These are phyloP conservation scores for Silene coronaria DNA, from an alignment of 179 eudicot genomes.

Conservation along the genomic window DNA sequence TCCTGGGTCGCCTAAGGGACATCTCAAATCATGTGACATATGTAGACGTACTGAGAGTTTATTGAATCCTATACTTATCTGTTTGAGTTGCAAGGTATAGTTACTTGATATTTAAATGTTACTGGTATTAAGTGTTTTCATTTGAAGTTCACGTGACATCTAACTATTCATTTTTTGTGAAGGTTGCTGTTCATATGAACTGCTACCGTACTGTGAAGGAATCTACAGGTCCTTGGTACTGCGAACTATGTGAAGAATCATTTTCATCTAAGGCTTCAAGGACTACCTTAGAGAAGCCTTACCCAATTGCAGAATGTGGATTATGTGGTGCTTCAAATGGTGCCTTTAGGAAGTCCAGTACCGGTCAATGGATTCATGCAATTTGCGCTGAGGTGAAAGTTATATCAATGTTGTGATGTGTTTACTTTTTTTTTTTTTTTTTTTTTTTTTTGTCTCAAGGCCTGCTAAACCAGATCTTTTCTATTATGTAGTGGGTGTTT, in stretches of 20 bases:
- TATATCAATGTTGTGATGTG: constrained; percentile 15
- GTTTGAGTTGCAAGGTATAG: constrained; percentile 86
- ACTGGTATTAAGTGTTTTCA: not conserved
- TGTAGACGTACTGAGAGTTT: constrained; percentile 78
- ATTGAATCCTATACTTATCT: constrained; percentile 69
- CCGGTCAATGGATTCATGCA: constrained; percentile 92
- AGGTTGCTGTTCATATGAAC: constrained; percentile 92
- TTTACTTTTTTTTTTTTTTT: not conserved
- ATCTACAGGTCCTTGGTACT: constrained; percentile 84
- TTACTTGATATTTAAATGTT: not conserved
- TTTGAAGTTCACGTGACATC: constrained; percentile 10
- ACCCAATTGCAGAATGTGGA: constrained; percentile 60
- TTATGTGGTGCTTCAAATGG: constrained; percentile 78
- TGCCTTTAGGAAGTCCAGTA: constrained; percentile 81
- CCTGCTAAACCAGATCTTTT: constrained; percentile 16
- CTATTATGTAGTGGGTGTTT: constrained; percentile 69
- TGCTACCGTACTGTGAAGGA: constrained; percentile 80
- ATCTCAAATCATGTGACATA: constrained; percentile 65
- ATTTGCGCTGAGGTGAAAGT: constrained; percentile 85
- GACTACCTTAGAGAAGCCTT: constrained; percentile 44
- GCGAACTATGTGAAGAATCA: constrained; percentile 81
- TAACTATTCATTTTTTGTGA: constrained; percentile 21
- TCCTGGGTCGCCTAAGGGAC: constrained; percentile 46
- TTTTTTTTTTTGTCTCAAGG: not conserved
- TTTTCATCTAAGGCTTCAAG: constrained; percentile 43